Percentiles rank a stretch among this genome's conserved stretches.
Conservation (phyloP, 176 grass and related monocot species). For the Dendrocalamus sinicus region DNA sequence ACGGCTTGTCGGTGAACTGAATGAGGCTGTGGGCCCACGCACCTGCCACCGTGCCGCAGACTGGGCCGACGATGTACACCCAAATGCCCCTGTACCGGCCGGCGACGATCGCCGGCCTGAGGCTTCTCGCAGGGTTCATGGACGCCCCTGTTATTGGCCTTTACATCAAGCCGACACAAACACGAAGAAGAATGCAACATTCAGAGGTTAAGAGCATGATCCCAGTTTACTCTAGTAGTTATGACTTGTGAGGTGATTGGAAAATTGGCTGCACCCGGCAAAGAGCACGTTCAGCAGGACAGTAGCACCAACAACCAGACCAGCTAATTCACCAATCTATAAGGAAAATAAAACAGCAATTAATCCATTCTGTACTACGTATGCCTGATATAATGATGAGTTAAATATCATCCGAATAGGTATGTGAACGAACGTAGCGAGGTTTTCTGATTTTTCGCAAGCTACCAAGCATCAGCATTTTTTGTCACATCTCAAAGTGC, state of each 20-base stretch:
- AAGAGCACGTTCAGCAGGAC: constrained; percentile 68
- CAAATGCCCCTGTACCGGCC: constrained; percentile 7
- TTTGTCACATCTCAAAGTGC: neutral
- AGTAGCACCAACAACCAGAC: constrained; percentile 75
- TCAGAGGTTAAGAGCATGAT: neutral
- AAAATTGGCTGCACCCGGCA: constrained; percentile 44
- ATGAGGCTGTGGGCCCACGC: constrained; percentile 65
- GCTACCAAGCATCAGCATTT: no score
- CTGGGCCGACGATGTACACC: constrained; percentile 27
- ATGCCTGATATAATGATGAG: neutral
- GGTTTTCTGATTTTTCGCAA: neutral
- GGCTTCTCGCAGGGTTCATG: constrained; percentile 66
- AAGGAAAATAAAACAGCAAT: neutral
- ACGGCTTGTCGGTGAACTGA: constrained; percentile 54
- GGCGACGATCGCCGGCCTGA: constrained; percentile 55
- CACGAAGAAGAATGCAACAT: neutral
- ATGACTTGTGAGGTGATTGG: neutral
- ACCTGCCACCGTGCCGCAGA: constrained; percentile 49
- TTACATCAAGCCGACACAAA: neutral
- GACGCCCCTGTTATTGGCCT: constrained; percentile 68
- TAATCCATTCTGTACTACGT: neutral
- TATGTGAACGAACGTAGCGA: neutral
- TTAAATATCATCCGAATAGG: neutral
- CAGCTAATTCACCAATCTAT: constrained; percentile 83
- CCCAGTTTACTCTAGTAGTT: neutral